Evolutionary conservation across 176 grass and related monocot genomes (phyloP).

Genomic region (Ensete glaucum): DNA sequence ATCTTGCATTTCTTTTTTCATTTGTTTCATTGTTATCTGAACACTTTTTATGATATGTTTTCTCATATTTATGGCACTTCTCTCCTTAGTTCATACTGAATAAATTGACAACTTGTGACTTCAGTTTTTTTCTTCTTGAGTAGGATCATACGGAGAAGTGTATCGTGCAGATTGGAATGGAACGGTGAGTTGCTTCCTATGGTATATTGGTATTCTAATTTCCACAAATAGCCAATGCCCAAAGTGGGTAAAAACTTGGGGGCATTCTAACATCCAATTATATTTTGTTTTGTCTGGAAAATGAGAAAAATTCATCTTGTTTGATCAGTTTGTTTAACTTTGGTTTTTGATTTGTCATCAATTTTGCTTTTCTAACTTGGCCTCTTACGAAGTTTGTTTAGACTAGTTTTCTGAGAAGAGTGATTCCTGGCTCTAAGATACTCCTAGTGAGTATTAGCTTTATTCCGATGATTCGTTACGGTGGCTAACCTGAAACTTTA

Average conservation of each 20-base stretch:
- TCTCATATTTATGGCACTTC: neutral
- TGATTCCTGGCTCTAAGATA: neutral
- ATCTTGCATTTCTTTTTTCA: neutral
- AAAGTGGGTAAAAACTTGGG: too few species aligned
- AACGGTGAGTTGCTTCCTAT: slow-evolving; percentile 53
- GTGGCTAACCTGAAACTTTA: neutral
- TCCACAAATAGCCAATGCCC: neutral
- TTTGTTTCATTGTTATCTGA: neutral
- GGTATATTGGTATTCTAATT: slow-evolving; percentile 3
- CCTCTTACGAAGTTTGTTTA: neutral
- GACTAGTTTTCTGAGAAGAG: neutral
- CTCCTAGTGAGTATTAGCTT: neutral
- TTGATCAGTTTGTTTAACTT: neutral
- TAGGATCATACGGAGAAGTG: slow-evolving; percentile 99
- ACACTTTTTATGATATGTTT: neutral
- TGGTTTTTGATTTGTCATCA: neutral
- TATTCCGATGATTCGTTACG: neutral
- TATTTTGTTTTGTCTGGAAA: neutral
- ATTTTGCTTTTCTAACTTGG: neutral
- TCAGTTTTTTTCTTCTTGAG: slow-evolving; percentile 4
- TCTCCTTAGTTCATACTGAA: neutral
- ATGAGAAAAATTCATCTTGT: neutral
- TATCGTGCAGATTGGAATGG: slow-evolving; percentile 98
- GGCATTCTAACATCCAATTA: too few species aligned
- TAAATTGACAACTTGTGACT: neutral